A percentile compares a stretch with the other conserved stretches of the same genome.
Conservation (phyloP, 2,329 filamentous ascomycete species). For the Ceratocystis eucalypticola region DNA sequence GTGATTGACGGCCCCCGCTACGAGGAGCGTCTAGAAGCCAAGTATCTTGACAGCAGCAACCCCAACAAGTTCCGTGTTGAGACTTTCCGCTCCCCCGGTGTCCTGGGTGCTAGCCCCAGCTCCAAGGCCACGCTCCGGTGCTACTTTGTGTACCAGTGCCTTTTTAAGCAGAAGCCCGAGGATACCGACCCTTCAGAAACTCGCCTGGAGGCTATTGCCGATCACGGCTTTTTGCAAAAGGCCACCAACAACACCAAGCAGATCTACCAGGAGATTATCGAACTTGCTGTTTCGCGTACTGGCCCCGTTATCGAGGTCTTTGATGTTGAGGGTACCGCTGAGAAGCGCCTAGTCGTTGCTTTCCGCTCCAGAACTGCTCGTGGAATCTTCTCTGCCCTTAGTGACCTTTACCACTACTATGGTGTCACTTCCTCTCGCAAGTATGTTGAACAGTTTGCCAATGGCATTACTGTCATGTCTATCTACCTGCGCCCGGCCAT, state of each 20-base stretch:
- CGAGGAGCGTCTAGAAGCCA: slow-evolving; percentile 83
- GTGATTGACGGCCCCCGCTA: slow-evolving; percentile 71
- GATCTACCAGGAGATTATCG: slow-evolving; percentile 89
- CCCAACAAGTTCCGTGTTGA: slow-evolving; percentile 78
- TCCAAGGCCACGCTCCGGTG: slow-evolving; percentile 78
- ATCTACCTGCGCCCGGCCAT: slow-evolving; percentile 71
- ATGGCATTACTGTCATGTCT: slow-evolving; percentile 94
- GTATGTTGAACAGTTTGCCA: slow-evolving; percentile 97
- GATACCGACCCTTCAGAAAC: slow-evolving; percentile 68
- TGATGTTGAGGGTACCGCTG: slow-evolving; percentile 77
- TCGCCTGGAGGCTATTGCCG: slow-evolving; percentile 78
- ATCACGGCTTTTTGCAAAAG: slow-evolving; percentile 89
- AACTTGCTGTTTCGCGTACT: slow-evolving; percentile 66
- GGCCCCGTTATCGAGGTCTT: slow-evolving; percentile 97
- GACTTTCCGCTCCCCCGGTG: slow-evolving; percentile 85
- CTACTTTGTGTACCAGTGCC: slow-evolving; percentile 97
- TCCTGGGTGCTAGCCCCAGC: slow-evolving; percentile 51
- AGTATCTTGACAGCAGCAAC: slow-evolving; percentile 76
- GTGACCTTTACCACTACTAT: slow-evolving; percentile 97
- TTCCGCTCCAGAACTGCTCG: slow-evolving; percentile 87
- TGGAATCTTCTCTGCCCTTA: slow-evolving; percentile 88
- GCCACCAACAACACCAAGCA: slow-evolving; percentile 90
- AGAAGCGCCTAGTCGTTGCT: slow-evolving; percentile 88
- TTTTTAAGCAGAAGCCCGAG: slow-evolving; percentile 62
- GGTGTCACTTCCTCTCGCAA: slow-evolving; percentile 91